phyloP scores from a whole-genome alignment of 495 filamentous ascomycete species.

The Echria macrotheca region DNA sequence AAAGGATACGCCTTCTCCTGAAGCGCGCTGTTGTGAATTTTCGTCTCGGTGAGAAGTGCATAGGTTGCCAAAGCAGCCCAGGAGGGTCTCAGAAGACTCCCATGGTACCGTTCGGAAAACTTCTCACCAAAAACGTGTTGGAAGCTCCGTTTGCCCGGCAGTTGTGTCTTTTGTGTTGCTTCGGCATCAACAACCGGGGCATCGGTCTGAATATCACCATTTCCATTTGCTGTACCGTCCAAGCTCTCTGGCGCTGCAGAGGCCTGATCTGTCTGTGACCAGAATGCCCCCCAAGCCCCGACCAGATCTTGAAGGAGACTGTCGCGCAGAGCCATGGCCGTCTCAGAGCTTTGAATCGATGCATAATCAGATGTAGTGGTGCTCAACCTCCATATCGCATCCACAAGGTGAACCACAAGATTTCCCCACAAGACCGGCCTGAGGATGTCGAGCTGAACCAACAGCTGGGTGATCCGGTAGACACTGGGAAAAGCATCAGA shows the following conservation, averaged over 20 bases:
- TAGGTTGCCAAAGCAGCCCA: constrained; percentile 39
- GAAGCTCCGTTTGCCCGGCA: constrained; percentile 9
- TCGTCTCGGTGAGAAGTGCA: constrained; percentile 31
- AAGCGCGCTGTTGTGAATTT: constrained; percentile 17
- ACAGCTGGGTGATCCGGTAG: constrained; percentile 35
- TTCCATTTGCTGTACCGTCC: too few species aligned
- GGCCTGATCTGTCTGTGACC: constrained; percentile 13
- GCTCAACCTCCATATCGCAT: constrained; percentile 27
- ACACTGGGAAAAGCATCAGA: constrained; percentile 32
- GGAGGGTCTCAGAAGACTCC: constrained; percentile 21
- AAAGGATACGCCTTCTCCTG: constrained; percentile 20
- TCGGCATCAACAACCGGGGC: not conserved
- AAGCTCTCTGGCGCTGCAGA: not conserved
- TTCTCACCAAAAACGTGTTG: constrained; percentile 25
- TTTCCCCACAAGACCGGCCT: constrained; percentile 26
- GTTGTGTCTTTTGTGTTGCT: not conserved
- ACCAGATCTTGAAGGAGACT: constrained; percentile 35
- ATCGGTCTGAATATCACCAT: not conserved
- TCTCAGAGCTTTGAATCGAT: constrained; percentile 21
- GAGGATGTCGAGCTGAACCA: constrained; percentile 27
- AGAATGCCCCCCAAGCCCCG: constrained; percentile 36
- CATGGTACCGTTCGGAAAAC: constrained; percentile 24
- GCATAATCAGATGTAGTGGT: constrained; percentile 18
- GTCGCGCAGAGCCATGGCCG: constrained; percentile 24
- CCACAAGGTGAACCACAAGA: constrained; percentile 29